Percentiles rank a stretch among this genome's conserved stretches.
These are phyloP conservation scores for Xylaria sp. DNA, from an alignment of 2,329 filamentous ascomycete species.

Conservation along the genomic window DNA sequence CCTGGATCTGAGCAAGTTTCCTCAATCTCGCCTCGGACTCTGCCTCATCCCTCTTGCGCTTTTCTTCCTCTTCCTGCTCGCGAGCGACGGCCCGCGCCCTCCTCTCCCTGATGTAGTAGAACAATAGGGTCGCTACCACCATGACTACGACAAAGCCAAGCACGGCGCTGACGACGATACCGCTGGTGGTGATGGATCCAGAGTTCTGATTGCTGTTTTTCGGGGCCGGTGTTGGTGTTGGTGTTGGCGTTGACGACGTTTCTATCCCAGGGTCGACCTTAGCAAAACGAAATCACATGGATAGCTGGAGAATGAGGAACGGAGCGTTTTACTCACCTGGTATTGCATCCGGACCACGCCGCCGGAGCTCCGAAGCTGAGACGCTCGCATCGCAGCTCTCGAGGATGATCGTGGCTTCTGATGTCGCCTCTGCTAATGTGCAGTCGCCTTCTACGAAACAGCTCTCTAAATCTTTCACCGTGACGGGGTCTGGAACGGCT, in stretches of 20 bases:
- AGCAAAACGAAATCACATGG: not conserved
- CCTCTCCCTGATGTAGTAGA: constrained; percentile 64
- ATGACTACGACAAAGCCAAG: constrained; percentile 57
- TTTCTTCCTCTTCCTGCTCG: constrained; percentile 62
- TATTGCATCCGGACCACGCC: constrained; percentile 39
- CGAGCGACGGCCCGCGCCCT: constrained; percentile 56
- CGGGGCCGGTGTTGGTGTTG: constrained; percentile 26
- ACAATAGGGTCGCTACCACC: constrained; percentile 56
- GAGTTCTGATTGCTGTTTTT: not conserved
- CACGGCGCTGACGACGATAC: constrained; percentile 61
- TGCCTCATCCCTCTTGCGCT: constrained; percentile 51
- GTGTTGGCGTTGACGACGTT: not conserved
- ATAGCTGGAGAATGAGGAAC: not conserved
- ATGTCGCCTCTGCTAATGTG: constrained; percentile 50
- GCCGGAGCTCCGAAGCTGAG: constrained; percentile 41
- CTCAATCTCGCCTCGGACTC: constrained; percentile 9
- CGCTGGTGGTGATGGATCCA: constrained; percentile 49
- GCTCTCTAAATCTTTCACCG: constrained; percentile 51
- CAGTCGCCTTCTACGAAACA: constrained; percentile 55
- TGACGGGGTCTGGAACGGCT: constrained; percentile 47
- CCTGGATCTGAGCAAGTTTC: not conserved
- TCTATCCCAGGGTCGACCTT: not conserved
- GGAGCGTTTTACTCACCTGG: constrained; percentile 38
- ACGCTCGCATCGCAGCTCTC: constrained; percentile 47
- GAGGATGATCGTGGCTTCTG: constrained; percentile 51